Base-by-base conservation (phyloP, 805 yeast genomes). In the Saccharomycopsis oosterbeekiorum region DNA sequence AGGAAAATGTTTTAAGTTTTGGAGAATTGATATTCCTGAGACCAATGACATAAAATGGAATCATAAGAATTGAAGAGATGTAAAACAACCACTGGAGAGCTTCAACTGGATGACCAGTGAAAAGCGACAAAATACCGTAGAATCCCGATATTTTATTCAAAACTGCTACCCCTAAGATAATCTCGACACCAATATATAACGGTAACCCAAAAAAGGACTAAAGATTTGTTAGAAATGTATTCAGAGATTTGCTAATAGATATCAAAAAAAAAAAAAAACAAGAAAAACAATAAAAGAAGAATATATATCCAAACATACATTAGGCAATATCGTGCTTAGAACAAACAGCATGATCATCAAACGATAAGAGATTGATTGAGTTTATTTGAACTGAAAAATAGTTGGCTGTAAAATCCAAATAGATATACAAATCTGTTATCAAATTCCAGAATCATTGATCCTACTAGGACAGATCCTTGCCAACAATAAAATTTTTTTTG, bases 131-230 rank as follows among this genome's bases (percentile, higher is more conserved):
- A 41, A 93, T 76, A 36, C 97, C 99, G 72, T 86, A 93, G 21
- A 84, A 77, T 10, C 98, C 97, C 62, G 96, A 84, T 66, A 92
- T 89, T 70, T 92, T 92, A 75, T 93, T 93, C 65, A 92, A 78
- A 42, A 91, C 80, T 15, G 92, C 87, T 42, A 88, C 77, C 0
- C 89, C 86, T 4, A 91, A 77, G 21, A 87, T 82, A 1, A 89
- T 71, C 71, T 93, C 98, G 26, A 91, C 96, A 14, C 97, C 98
- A 26, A 88, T 78, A 69, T 87, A 89, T 29, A 93, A 79, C 4
- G 98, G 97, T 3, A 89, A 73, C 14, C 85, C 84, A n/a, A 89
- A 70, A 70, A 89, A 89, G 69, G 78, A 80, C 83, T 83, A 24
- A 26, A 15, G 1, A 19, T 2, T 24, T 15, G 50, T 42, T 24